Evolutionary conservation across 2,329 filamentous ascomycete genomes (phyloP), one percentile per base, ranked within the genome.

Genomic region (Microdochium bolleyi): DNA sequence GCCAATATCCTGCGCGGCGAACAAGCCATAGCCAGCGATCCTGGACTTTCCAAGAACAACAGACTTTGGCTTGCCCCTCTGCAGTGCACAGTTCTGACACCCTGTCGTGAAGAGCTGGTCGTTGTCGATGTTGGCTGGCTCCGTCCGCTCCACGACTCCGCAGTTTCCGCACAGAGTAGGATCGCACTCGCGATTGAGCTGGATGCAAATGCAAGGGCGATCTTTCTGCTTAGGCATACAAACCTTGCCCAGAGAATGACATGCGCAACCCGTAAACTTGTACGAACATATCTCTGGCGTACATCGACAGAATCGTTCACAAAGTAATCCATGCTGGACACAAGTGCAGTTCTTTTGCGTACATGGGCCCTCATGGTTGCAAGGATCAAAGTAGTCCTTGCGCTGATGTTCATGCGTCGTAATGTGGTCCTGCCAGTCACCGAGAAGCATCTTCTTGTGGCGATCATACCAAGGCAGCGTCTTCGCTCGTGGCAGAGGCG

Each of bases 171-270:
- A 95, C 13, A 92, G 73, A 54, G 87, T 82, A 2, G 88, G 83
- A 60, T 94, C 89, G 62, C 89, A 95, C 69, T 95, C 89, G 38
- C 89, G 80, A 58, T 88, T 87, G 51, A 89, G 75, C 60, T 80
- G 76, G 21, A 83, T 74, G 61, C 89, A 95, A 14, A 87, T 84
- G 63, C 89, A 94, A 3, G 78, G 76, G 55, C 71, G 69, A 53
- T 82, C 79, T 55, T 78, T 79, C 58, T 84, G 73, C 46, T 77
- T 79, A 13, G 75, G 66, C 5, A 75, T 58, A 56, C 84, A 87
- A 1, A 75, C 76, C 63, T 80, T 80, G 52, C 87, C 87, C 7
- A 71, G 70, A 1, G 71, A 70, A 50, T 82, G 73, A 61, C 88
- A 92, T 2, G 75, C 76, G 62, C 84, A 87, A 2, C 84, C 84